Conservation (phyloP, 2,329 filamentous ascomycete genomes). For the Leptographium flavum region DNA sequence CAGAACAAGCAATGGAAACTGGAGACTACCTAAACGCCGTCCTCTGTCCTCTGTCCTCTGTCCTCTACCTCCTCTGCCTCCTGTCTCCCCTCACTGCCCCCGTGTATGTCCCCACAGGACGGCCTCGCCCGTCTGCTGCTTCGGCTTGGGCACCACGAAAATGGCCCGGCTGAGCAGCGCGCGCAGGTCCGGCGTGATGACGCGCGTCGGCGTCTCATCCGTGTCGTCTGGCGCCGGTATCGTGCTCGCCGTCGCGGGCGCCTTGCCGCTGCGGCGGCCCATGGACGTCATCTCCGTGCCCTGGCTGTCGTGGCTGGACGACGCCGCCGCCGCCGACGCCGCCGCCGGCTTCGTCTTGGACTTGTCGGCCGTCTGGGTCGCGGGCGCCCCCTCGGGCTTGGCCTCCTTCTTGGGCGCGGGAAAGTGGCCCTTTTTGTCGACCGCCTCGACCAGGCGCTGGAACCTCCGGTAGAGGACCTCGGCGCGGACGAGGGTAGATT, state of each 20-base stretch:
- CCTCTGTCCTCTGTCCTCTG: too few species aligned
- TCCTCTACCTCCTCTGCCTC: too few species aligned
- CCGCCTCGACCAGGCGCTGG: conserved; percentile 73
- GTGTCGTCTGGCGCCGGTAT: neutral
- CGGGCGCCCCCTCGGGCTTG: neutral
- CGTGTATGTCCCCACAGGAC: conserved; percentile 9
- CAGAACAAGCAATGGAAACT: too few species aligned
- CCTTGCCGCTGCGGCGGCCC: conserved; percentile 3
- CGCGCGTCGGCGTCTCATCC: conserved; percentile 18
- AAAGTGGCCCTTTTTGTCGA: conserved; percentile 85
- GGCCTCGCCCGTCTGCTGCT: conserved; percentile 2
- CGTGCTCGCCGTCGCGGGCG: conserved; percentile 2
- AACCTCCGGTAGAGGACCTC: conserved; percentile 82
- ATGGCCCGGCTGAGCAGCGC: conserved; percentile 35
- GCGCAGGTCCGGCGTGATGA: conserved; percentile 43
- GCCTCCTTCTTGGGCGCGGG: conserved; percentile 34
- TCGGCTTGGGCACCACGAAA: conserved; percentile 16
- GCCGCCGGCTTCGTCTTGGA: too few species aligned
- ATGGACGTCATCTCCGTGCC: conserved; percentile 1
- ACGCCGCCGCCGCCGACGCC: neutral
- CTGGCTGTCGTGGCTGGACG: neutral
- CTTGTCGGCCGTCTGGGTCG: too few species aligned
- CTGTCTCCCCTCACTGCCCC: neutral
- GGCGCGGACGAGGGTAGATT: conserved; percentile 72
- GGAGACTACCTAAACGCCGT: too few species aligned